A percentile compares a stretch with the other conserved stretches of the same genome.
These are phyloP conservation scores for Nothophaeocryptopus gaeumannii DNA, from an alignment of 2,329 filamentous ascomycete species.

Conservation along the genomic window DNA sequence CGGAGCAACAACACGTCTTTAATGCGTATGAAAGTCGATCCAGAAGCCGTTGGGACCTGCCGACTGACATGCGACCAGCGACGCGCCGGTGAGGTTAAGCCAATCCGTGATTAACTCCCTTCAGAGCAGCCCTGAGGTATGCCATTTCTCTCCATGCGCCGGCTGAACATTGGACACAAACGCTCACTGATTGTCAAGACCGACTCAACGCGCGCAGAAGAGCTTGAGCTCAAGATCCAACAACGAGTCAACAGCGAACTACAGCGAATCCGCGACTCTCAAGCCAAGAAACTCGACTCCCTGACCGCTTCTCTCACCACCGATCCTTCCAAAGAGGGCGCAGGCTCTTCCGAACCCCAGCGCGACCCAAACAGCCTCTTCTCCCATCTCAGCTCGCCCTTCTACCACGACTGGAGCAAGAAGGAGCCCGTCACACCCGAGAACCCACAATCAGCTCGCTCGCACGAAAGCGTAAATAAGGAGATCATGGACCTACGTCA, in stretches of 20 bases:
- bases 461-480: conserved; percentile 52
- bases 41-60: neutral
- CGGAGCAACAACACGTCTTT: conserved; percentile 62
- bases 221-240: conserved; percentile 84
- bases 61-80: conserved; percentile 40
- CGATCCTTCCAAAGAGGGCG: conserved; percentile 36
- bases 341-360: conserved; percentile 17
- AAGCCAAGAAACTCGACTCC: conserved; percentile 65
- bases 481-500: conserved; percentile 57
- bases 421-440: conserved; percentile 36
- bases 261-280: conserved; percentile 69
- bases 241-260: conserved; percentile 82
- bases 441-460: conserved; percentile 45
- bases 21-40: conserved; percentile 51
- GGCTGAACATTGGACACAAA: conserved; percentile 2
- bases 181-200: conserved; percentile 55
- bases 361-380: conserved; percentile 29
- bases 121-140: conserved; percentile 81
- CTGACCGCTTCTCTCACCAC: conserved; percentile 57
- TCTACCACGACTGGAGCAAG: conserved; percentile 38
- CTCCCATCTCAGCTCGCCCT: conserved; percentile 34
- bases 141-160: conserved; percentile 18
- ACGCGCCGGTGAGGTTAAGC: conserved; percentile 68
- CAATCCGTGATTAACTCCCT: conserved; percentile 78
- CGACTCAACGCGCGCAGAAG: conserved; percentile 79